phyloP scores from a whole-genome alignment of 2,329 filamentous ascomycete species.

The Colletotrichum godetiae region DNA sequence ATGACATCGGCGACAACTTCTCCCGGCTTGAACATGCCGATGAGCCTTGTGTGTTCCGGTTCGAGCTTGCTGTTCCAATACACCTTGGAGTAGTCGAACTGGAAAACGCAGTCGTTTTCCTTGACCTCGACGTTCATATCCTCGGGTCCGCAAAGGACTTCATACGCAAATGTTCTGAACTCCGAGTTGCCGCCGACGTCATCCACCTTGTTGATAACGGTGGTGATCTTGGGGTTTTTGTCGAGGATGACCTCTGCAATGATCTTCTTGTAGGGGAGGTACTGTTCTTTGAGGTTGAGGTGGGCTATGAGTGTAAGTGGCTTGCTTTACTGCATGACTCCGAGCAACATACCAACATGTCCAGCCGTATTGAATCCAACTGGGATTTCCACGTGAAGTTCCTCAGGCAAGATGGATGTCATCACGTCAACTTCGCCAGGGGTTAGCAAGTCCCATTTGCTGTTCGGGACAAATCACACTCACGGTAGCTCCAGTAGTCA shows the following conservation, averaged over 20 bases:
- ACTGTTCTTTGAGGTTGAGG: conserved; percentile 86
- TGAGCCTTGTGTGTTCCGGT: conserved; percentile 86
- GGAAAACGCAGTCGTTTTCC: conserved; percentile 87
- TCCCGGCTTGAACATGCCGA: conserved; percentile 80
- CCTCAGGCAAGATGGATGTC: conserved; percentile 81
- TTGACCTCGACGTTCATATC: conserved; percentile 86
- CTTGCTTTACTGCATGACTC: conserved; percentile 30
- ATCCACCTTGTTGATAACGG: conserved; percentile 96
- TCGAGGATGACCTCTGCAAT: conserved; percentile 89
- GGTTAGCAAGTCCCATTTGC: background rate
- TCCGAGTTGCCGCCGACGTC: conserved; percentile 86
- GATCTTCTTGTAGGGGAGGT: conserved; percentile 85
- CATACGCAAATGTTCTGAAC: conserved; percentile 93
- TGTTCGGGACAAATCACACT: conserved; percentile 38
- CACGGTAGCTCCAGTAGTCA: conserved; percentile 86
- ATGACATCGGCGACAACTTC: conserved; percentile 96
- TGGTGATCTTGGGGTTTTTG: conserved; percentile 85
- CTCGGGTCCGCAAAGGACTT: conserved; percentile 84
- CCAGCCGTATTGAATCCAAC: conserved; percentile 89
- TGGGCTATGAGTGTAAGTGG: conserved; percentile 68
- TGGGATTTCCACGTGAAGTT: conserved; percentile 83
- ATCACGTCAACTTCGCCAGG: conserved; percentile 78
- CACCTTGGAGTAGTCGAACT: conserved; percentile 94
- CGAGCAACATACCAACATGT: conserved; percentile 74
- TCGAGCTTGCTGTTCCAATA: conserved; percentile 98